phyloP scores from a whole-genome alignment of 2,329 filamentous ascomycete species.

The Colletotrichum simmondsii region DNA sequence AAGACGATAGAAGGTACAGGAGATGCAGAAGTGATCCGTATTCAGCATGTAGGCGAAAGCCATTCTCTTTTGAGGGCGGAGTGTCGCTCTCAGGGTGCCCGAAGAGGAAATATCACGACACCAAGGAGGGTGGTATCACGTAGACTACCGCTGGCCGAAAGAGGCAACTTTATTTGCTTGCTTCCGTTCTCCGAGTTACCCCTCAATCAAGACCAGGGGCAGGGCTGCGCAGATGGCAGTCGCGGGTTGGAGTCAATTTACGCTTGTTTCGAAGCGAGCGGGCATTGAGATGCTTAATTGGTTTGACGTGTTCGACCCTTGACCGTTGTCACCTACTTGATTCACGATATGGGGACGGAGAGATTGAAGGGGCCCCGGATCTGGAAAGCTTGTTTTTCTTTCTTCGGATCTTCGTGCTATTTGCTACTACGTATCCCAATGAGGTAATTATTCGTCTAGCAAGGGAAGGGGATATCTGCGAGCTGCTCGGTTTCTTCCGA shows the following conservation, averaged over 20 bases:
- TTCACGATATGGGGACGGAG: background rate
- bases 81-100: background rate
- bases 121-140: background rate
- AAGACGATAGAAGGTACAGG: background rate
- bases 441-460: too few relatives aligned
- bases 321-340: background rate
- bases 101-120: background rate
- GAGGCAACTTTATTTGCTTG: background rate
- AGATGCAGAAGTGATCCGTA: background rate
- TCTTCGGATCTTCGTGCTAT: background rate
- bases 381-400: conserved; percentile 2
- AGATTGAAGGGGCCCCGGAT: background rate
- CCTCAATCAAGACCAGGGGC: background rate
- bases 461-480: background rate
- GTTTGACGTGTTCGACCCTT: background rate
- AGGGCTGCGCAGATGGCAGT: background rate
- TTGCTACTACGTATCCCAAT: too few relatives aligned
- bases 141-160: conserved; percentile 9
- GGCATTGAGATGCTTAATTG: background rate
- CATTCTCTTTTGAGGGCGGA: conserved; percentile 15
- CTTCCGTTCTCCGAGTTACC: background rate
- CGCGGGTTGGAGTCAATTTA: background rate
- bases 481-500: background rate
- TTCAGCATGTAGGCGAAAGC: background rate
- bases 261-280: background rate